phyloP scores from a whole-genome alignment of 1,284 basidiomycete species.

The Tilletiopsis washingtonensis region DNA sequence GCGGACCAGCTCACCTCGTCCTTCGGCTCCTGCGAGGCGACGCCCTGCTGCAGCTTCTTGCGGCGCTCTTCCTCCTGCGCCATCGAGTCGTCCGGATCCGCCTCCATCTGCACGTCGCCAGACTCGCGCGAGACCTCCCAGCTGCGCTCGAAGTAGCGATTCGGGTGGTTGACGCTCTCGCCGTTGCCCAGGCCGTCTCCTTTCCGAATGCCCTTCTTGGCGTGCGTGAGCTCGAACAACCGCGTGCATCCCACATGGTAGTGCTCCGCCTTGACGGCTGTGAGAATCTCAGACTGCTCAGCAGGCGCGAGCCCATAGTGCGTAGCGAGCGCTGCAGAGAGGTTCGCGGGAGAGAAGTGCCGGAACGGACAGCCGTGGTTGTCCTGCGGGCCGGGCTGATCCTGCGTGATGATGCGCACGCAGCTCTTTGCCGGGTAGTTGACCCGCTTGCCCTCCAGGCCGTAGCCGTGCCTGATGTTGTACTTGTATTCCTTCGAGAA shows the following conservation, averaged over 20 bases:
- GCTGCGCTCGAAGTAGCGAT: constrained; percentile 60
- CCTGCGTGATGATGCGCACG: constrained; percentile 72
- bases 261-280: constrained; percentile 70
- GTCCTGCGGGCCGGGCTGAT: constrained; percentile 66
- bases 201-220: constrained; percentile 63
- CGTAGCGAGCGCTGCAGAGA: constrained; percentile 67
- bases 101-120: constrained; percentile 3
- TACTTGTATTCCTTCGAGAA: constrained; percentile 98
- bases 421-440: constrained; percentile 96
- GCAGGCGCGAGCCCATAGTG: constrained; percentile 62
- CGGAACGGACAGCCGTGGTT: constrained; percentile 91
- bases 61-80: not conserved
- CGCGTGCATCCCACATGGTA: constrained; percentile 96
- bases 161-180: constrained; percentile 89
- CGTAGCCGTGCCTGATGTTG: constrained; percentile 92
- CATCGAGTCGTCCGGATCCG: not conserved
- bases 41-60: not conserved
- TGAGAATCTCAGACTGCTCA: constrained; percentile 81
- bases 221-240: constrained; percentile 89
- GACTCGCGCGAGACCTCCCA: constrained; percentile 45
- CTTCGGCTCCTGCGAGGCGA: not conserved
- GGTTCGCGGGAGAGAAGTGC: constrained; percentile 76
- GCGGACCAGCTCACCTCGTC: not conserved
- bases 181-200: constrained; percentile 81
- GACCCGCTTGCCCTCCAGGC: constrained; percentile 83